Evolutionary conservation across 345 rosid species (phyloP), one percentile per base, ranked within the genome.

Genomic region (Draba incana): DNA sequence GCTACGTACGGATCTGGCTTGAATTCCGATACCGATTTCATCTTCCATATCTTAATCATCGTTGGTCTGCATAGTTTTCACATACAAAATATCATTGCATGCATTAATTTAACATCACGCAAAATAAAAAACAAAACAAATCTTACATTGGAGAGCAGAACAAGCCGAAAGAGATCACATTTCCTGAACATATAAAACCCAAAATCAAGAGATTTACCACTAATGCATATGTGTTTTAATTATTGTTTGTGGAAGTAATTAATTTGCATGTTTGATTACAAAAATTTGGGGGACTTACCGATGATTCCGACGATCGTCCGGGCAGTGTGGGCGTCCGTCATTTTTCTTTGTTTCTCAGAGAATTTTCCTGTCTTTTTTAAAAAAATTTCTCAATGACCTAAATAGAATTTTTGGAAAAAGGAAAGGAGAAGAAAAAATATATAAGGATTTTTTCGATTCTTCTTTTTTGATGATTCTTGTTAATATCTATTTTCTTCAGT

Each of bases 121-220:
- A 58, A 38, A 6, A 15, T 9, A 14, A 33, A 15, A 4, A 0
- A 20, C 11, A 45, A 52, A 2, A 16, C 20, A 31, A 2, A 62
- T 57, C 83, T 81, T 92, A 92, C 98, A 81, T 45, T 6, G 98
- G 98, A 28, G 98, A 82, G 31, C 84, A 45, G 78, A 88, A 92
- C 51, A 92, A 56, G 28, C 83, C 78, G 43, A 87, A 82, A 51
- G 98, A 92, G 52, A 84, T 80, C 50, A 85, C 68, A 70, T 92
- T 92, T 70, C 98, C 96, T 92, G 77, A 69, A 73, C 23, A 16
- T 12, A 10, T 6, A 52, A 54, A 42, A 20, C 45, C 20, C 12
- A 35, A 15, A 31, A 28, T 15, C 23, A 75, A 52, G 5, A 74
- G 12, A 33, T 30, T 51, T 56, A 8, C 6, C 11, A 6, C 8